These are phyloP conservation scores for Schwanniomyces polymorphus DNA, from an alignment of 805 yeast species.

Conservation along the genomic window DNA sequence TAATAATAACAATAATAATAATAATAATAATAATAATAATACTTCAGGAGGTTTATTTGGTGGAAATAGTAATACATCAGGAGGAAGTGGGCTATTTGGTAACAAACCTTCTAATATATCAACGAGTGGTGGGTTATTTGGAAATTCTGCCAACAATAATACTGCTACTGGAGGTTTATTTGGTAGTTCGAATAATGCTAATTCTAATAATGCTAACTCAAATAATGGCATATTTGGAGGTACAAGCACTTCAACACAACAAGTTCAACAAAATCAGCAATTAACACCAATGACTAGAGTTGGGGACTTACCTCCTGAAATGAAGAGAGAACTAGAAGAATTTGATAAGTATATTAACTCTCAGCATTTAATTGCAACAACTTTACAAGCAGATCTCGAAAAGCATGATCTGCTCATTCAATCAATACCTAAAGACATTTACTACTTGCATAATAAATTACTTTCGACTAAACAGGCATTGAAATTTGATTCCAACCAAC, in stretches of 20 bases:
- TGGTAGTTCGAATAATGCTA: slow-evolving; percentile 10
- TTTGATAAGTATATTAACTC: slow-evolving; percentile 70
- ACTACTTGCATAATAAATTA: slow-evolving; percentile 59
- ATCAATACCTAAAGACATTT: slow-evolving; percentile 73
- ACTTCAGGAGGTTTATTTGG: slow-evolving; percentile 23
- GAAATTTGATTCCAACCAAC: slow-evolving; percentile 43
- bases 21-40: slow-evolving; percentile 7
- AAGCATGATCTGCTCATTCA: slow-evolving; percentile 64
- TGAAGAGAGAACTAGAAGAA: slow-evolving; percentile 67
- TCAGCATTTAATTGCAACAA: slow-evolving; percentile 72
- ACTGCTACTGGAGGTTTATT: slow-evolving; percentile 17
- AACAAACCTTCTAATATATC: slow-evolving; percentile 6
- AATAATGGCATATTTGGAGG: slow-evolving; percentile 24
- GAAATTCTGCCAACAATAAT: slow-evolving; percentile 5
- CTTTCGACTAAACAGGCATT: slow-evolving; percentile 67
- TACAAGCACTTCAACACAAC: slow-evolving; percentile 23
- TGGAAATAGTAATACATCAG: slow-evolving; percentile 5
- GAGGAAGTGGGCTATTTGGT: slow-evolving; percentile 26
- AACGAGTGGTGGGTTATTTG: slow-evolving; percentile 20
- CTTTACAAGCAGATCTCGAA: slow-evolving; percentile 57
- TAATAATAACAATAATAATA: slow-evolving; percentile 3
- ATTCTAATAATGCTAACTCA: slow-evolving; percentile 17
- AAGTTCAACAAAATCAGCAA: slow-evolving; percentile 44
- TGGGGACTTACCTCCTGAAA: slow-evolving; percentile 69
- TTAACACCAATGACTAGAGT: slow-evolving; percentile 76